Percentiles rank a stretch among this genome's conserved stretches.
phyloP scores from a whole-genome alignment of 768 basidiomycete species.

The Pisolithus sp. region DNA sequence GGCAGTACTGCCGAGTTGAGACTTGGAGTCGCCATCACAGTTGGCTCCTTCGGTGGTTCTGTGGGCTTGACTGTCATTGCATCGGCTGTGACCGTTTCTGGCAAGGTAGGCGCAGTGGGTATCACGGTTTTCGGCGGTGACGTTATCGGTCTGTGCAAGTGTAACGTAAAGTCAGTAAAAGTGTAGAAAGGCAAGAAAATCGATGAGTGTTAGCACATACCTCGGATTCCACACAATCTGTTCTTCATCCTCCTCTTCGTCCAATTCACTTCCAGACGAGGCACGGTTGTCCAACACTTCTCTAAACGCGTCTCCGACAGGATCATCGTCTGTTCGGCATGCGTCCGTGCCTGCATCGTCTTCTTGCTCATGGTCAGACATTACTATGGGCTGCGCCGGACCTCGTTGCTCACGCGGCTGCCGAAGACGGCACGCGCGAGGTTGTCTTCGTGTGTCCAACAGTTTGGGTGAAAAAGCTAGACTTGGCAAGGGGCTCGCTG shows the following conservation, averaged over 20 bases:
- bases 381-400: background rate
- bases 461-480: background rate
- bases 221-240: slow-evolving; percentile 76
- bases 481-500: slow-evolving; percentile 6
- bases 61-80: slow-evolving; percentile 3
- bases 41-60: background rate
- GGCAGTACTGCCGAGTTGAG: slow-evolving; percentile 4
- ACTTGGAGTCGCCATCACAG: background rate
- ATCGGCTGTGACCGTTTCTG: background rate
- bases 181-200: background rate
- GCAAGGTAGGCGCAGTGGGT: slow-evolving; percentile 16
- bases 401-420: background rate
- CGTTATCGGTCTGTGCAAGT: background rate
- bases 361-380: slow-evolving; percentile 28
- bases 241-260: slow-evolving; percentile 51
- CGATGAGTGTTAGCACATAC: slow-evolving; percentile 27
- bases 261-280: slow-evolving; percentile 23
- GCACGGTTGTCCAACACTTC: slow-evolving; percentile 37
- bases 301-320: slow-evolving; percentile 62
- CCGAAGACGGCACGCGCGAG: background rate
- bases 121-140: slow-evolving; percentile 1
- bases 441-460: slow-evolving; percentile 2
- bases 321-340: slow-evolving; percentile 77
- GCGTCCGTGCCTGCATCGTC: slow-evolving; percentile 64
- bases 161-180: background rate